These are phyloP conservation scores for Phaeosphaeriaceae sp. DNA, from an alignment of 2,329 filamentous ascomycete species.

Conservation along the genomic window DNA sequence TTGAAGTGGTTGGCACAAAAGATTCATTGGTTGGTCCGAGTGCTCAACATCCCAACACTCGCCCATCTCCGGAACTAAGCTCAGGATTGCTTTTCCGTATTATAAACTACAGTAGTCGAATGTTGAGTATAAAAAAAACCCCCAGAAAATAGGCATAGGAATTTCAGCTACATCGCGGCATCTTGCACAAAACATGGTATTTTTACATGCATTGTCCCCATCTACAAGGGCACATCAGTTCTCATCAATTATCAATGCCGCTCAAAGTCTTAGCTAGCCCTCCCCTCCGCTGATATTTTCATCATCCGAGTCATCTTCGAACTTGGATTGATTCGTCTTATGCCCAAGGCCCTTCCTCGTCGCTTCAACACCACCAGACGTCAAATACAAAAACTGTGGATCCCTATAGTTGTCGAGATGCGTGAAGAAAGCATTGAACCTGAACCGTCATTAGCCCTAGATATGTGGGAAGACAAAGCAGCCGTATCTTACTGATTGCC, in stretches of 20 bases:
- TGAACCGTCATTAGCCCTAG: constrained; percentile 25
- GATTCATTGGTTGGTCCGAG: constrained; percentile 10
- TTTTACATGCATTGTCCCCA: no score
- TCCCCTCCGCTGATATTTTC: constrained; percentile 46
- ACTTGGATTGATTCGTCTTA: constrained; percentile 34
- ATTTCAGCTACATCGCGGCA: no score
- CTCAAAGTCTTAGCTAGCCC: constrained; percentile 13
- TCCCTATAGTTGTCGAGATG: constrained; percentile 60
- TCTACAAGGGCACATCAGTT: no score
- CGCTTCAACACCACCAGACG: constrained; percentile 55
- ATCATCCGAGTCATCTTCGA: constrained; percentile 44
- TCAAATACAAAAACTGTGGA: constrained; percentile 57
- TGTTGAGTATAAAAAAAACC: no score
- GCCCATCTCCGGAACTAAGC: no score
- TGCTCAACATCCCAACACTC: not conserved
- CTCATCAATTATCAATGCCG: no score
- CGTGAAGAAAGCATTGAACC: constrained; percentile 57
- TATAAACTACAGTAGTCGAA: no score
- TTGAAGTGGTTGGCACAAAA: constrained; percentile 25
- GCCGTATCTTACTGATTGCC: constrained; percentile 75
- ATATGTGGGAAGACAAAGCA: not conserved
- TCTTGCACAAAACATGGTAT: no score
- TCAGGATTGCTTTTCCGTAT: no score
- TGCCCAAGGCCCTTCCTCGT: constrained; percentile 43
- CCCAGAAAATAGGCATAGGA: no score